Evolutionary conservation across 371 early-diverging fungal species (phyloP).

Genomic region (Gilbertella persicaria): DNA sequence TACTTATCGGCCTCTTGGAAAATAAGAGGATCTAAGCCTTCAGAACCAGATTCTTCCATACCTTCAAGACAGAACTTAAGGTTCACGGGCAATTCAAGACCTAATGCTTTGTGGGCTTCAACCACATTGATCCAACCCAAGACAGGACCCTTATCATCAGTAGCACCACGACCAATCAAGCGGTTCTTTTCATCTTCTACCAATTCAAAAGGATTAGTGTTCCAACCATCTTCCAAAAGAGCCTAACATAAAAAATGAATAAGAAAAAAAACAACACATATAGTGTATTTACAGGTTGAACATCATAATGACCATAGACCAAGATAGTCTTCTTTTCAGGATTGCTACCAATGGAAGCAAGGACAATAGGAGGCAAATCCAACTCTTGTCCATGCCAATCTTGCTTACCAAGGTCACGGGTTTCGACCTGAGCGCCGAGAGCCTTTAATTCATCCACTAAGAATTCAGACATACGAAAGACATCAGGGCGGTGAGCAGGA

Average conservation of each 20-base stretch:
- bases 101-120: constrained; percentile 89
- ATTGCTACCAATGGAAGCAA: constrained; percentile 89
- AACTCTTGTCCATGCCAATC: constrained; percentile 75
- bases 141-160: constrained; percentile 96
- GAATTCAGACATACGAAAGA: constrained; percentile 91
- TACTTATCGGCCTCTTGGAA: constrained; percentile 78
- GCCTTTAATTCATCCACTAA: constrained; percentile 73
- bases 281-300: constrained; percentile 74
- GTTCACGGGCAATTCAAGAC: constrained; percentile 91
- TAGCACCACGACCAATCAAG: constrained; percentile 89
- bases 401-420: constrained; percentile 84
- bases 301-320: constrained; percentile 96
- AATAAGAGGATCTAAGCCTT: constrained; percentile 93
- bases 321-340: constrained; percentile 92
- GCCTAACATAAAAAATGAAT: constrained; percentile 51
- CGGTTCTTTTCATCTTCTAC: constrained; percentile 83
- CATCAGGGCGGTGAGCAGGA: constrained; percentile 78
- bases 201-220: constrained; percentile 88
- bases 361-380: constrained; percentile 89
- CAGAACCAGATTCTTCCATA: constrained; percentile 88
- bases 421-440: constrained; percentile 72
- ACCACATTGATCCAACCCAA: constrained; percentile 94
- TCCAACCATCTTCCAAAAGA: constrained; percentile 94
- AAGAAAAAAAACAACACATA: background rate
- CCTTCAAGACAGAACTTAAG: constrained; percentile 96